Evolutionary conservation across 108 stramenopile genomes (phyloP), one percentile per base, ranked within the genome.

Genomic region (Pseudonitzschia multiseries): DNA sequence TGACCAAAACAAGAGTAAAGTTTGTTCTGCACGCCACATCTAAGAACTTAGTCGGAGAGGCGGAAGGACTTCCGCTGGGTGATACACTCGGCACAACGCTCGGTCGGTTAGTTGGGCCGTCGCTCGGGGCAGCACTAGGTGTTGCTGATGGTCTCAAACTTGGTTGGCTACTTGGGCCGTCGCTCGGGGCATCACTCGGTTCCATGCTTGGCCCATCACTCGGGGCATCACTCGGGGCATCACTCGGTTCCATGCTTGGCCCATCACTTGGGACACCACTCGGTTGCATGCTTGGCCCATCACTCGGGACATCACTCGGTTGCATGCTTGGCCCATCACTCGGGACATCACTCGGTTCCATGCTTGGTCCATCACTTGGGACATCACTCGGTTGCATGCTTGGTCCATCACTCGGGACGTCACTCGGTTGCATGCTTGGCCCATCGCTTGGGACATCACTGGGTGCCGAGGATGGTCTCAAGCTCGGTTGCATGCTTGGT

Each of bases 381-480:
- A 4, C 0, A 8, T 40, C 14, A 67, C 62, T 63, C 48, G 65
- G 65, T 48, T n/a, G 12, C 41, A 22, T 10, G 42, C 40, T 67
- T 17, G 66, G 48, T 9, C 9, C 8, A 12, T 10, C 4, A 50
- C 20, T 67, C 13, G 66, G 66, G 12, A 4, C 0, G 2, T 40
- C 14, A 67, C 62, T 63, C 48, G 65, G 65, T 48, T n/a, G 12
- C 41, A 22, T 10, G 42, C 40, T 43, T 15, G 66, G 22, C 66
- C 4, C 44, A n/a, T 24, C 33, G 20, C 14, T 65, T n/a, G 66
- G 66, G 8, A 12, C 0, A 24, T 1, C 0, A 50, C 66, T 67
- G 24, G 66, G 66, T 22, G 24, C 13, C 2, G 21, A 6, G 36
- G 26, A 42, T 15, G 44, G 65, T 1, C 26, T 46, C 8, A 36